Evolutionary conservation across 148 eudicot genomes (phyloP), one percentile per base, ranked within the genome.

Genomic region (Cornus kousa): DNA sequence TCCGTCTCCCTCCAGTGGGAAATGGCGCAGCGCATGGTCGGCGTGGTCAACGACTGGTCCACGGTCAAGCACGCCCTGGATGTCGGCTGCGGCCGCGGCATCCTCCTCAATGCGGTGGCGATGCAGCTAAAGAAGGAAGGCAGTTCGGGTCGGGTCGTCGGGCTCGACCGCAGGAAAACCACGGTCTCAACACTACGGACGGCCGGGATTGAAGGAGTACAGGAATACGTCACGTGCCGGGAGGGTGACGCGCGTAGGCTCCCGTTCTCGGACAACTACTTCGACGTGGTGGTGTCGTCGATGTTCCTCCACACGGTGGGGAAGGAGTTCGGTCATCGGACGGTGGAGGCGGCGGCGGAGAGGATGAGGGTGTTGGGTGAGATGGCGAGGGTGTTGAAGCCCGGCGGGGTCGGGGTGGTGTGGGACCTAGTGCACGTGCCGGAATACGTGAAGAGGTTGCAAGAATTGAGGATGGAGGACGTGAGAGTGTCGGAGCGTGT

Each of bases 391-490:
- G 98, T 95, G 50, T 46, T 93, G 79, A 92, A 90, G 72, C 85
- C 91, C 0, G 98, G 97, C 7, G 97, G 97, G 17, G 91, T 91
- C 0, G 98, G 94, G 35, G 97, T 95, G 9, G 91, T 95, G 85
- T 95, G 98, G 98, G 98, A 95, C 86, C 85, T 93, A 20, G 84
- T 90, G 24, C 94, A 91, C 85, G 96, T 86, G 85, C 91, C 93
- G 2, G 98, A 95, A 83, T 93, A 91, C 70, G 98, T 93, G 24
- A 80, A 81, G 81, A 84, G 93, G 71, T 69, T 95, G 70, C 89
- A 85, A 19, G 98, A 94, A 55, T 73, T 92, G 65, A 77, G 84
- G 72, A 92, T 94, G 98, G 98, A 94, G 74, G 98, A 92, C 3
- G 85, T 94, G 14, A 74, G 88, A 65, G 94, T 94, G 20, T 94